Evolutionary conservation across 2,329 filamentous ascomycete genomes (phyloP).

Genomic region (Raffaelea ambrosiae): DNA sequence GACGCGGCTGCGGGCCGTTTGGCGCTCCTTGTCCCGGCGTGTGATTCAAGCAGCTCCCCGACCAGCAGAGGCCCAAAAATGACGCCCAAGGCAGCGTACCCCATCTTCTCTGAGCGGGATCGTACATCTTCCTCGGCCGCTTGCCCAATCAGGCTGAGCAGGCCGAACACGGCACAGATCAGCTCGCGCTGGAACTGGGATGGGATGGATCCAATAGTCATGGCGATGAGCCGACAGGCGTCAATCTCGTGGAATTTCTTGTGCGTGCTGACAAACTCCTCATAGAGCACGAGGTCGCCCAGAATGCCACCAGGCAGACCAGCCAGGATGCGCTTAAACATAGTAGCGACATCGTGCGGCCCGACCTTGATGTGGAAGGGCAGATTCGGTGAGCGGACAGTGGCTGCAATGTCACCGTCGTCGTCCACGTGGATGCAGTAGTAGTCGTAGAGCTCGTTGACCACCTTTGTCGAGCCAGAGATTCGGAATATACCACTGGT

Average conservation of each 20-base stretch:
- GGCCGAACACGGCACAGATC: slow-evolving; percentile 58
- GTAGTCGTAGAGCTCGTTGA: slow-evolving; percentile 55
- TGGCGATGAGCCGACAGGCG: slow-evolving; percentile 50
- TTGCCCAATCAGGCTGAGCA: slow-evolving; percentile 53
- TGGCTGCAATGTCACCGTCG: slow-evolving; percentile 40
- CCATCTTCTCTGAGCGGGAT: slow-evolving; percentile 53
- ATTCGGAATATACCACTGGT: slow-evolving; percentile 56
- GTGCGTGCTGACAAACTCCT: slow-evolving; percentile 53
- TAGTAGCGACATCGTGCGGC: slow-evolving; percentile 57
- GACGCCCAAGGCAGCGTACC: slow-evolving; percentile 53
- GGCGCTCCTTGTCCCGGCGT: slow-evolving; percentile 23
- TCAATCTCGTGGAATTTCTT: slow-evolving; percentile 38
- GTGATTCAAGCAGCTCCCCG: slow-evolving; percentile 46
- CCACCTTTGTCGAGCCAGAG: slow-evolving; percentile 46
- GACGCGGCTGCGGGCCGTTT: slow-evolving; percentile 13
- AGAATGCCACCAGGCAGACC: slow-evolving; percentile 58
- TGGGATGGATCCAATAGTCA: slow-evolving; percentile 51
- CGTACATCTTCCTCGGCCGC: slow-evolving; percentile 41
- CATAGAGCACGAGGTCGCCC: slow-evolving; percentile 52
- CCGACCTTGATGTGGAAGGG: slow-evolving; percentile 51
- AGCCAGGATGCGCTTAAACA: slow-evolving; percentile 57
- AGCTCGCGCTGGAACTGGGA: slow-evolving; percentile 54
- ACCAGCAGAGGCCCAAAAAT: slow-evolving; percentile 58
- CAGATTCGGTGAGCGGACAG: slow-evolving; percentile 49
- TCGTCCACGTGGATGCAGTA: slow-evolving; percentile 45